A percentile compares a stretch with the other conserved stretches of the same genome.
Conservation (phyloP, 1,139 yeast species). For the Scheffersomyces quercinus region DNA sequence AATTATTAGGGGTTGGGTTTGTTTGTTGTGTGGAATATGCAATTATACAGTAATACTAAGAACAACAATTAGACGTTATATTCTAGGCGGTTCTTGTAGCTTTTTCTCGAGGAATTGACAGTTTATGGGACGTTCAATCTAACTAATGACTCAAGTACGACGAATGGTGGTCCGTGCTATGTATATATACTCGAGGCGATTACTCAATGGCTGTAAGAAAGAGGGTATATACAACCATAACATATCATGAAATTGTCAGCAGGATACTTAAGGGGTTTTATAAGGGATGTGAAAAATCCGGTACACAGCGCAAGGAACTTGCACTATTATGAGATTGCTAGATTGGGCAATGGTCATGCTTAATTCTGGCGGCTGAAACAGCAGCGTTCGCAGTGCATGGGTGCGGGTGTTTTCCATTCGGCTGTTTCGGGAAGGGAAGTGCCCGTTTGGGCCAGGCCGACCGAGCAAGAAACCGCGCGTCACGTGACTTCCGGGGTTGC, state of each 20-base stretch:
- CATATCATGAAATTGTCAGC: not conserved
- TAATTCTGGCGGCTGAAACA: slow-evolving; percentile 14
- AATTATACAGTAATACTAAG: not conserved
- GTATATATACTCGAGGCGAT: too few species aligned
- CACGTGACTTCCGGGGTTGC: not conserved
- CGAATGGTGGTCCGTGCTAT: too few species aligned
- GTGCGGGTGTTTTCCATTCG: slow-evolving; percentile 13
- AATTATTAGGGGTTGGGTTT: slow-evolving; percentile 1
- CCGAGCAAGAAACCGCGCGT: not conserved
- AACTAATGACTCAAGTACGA: too few species aligned
- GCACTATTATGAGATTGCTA: slow-evolving; percentile 9
- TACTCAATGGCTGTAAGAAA: not conserved
- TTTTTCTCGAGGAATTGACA: too few species aligned
- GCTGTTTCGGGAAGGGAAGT: slow-evolving; percentile 16
- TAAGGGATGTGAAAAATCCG: slow-evolving; percentile 1
- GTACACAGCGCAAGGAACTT: not conserved
- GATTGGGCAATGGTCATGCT: slow-evolving; percentile 16
- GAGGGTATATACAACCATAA: not conserved
- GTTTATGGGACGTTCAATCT: too few species aligned
- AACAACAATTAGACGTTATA: not conserved
- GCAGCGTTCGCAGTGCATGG: slow-evolving; percentile 3
- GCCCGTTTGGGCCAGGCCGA: not conserved
- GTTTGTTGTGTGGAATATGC: not conserved
- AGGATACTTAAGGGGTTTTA: slow-evolving; percentile 6
- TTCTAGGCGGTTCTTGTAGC: not conserved